A percentile compares a stretch with the other conserved stretches of the same genome.
These are phyloP conservation scores for Aspergillus egyptiacus DNA, from an alignment of 495 filamentous ascomycete genomes.

Conservation along the genomic window DNA sequence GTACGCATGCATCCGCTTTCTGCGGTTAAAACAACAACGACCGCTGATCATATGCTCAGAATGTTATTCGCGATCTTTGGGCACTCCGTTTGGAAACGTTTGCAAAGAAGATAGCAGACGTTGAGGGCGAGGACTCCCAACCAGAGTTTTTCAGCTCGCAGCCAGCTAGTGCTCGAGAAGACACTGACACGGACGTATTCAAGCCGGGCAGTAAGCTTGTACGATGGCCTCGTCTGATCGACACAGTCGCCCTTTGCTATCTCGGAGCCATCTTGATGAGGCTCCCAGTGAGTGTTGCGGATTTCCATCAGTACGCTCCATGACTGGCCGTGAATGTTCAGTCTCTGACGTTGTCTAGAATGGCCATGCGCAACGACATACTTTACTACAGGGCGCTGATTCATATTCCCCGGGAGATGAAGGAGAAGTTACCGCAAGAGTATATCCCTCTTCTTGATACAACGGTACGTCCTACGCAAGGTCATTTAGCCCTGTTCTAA, in stretches of 20 bases:
- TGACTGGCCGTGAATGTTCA: background rate
- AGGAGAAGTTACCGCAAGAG: constrained; percentile 54
- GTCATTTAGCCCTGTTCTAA: constrained; percentile 4
- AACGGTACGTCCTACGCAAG: constrained; percentile 32
- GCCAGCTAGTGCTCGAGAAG: constrained; percentile 25
- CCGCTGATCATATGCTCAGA: constrained; percentile 23
- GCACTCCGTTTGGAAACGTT: constrained; percentile 53
- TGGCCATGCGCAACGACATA: constrained; percentile 43
- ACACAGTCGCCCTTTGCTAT: constrained; percentile 62
- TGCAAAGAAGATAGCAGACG: constrained; percentile 31
- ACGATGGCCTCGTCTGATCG: constrained; percentile 53
- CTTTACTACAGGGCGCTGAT: constrained; percentile 40
- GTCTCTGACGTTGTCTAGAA: constrained; percentile 6
- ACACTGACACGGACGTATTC: constrained; percentile 22
- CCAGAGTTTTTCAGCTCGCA: constrained; percentile 50
- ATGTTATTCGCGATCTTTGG: constrained; percentile 64
- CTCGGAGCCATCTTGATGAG: constrained; percentile 58
- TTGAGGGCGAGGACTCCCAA: constrained; percentile 30
- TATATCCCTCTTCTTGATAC: constrained; percentile 54
- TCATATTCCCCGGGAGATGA: constrained; percentile 59
- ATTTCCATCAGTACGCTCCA: constrained; percentile 48
- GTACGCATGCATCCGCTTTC: constrained; percentile 14
- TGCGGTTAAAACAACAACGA: background rate
- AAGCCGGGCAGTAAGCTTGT: constrained; percentile 25
- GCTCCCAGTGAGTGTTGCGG: constrained; percentile 55